Base-by-base conservation (phyloP, 495 filamentous ascomycete species). In the Aspergillus ostianus region DNA sequence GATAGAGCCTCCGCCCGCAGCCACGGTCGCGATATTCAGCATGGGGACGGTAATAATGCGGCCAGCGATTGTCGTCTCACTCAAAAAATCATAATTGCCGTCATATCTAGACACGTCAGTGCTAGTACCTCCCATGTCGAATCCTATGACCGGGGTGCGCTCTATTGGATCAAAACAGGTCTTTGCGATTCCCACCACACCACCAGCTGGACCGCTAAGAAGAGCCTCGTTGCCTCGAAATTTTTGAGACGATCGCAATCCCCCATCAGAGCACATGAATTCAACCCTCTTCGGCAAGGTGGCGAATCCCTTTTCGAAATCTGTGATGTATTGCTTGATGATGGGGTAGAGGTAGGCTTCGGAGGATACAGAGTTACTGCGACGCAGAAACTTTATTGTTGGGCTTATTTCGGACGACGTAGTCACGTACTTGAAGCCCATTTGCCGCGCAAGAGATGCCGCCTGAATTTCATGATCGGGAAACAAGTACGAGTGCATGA, bases 21-120 rank as follows among this genome's bases (percentile, higher is more conserved):
- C 93, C 27, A 98, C 93, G 0, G 94, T 98, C 72, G 97, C 97
- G 74, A 98, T 97, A 74, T 98, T 94, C 0, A 98, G 83, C 66
- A 97, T 93, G 0, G 94, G 94, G 0, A 88, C 92, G 65, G 97
- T 94, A 36, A 98, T 95, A 0, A 92, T 91, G 7, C 98, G 91
- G 23, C 94, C 94, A 2, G 94, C 94, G 0, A 95, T 95, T 0
- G 93, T 97, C 2, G 94, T 97, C 68, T 96, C 94, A 61, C 98
- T 97, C 0, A 97, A 93, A 71, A 98, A 94, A 57, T 98, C 94
- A 67, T 96, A 92, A 51, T 93, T 82, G 15, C 94, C 93, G 47
- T 93, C 94, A 65, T 93, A 98, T 27, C 94, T 78, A 20, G 91
- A 96, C 5, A 97, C 93, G 70, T 98, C 94, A 0, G 94, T 98